Conservation (phyloP, 768 basidiomycete species). For the Suillus fuscotomentosus region DNA sequence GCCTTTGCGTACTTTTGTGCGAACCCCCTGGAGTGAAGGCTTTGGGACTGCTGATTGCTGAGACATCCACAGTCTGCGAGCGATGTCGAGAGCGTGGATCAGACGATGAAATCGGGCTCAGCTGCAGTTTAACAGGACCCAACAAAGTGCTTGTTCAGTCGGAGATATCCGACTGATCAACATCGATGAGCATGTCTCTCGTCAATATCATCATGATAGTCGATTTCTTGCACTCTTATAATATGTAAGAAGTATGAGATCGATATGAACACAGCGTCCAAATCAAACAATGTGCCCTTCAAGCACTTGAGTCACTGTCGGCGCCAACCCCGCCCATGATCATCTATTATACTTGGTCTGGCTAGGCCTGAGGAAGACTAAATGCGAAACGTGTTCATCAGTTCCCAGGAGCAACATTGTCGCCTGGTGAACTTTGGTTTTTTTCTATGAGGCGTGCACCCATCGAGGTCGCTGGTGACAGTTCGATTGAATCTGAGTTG, state of each 20-base stretch:
- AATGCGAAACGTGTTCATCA: neutral
- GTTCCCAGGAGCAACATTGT: neutral
- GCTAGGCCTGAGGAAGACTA: neutral
- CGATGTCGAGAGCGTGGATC: constrained; percentile 28
- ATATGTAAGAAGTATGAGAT: neutral
- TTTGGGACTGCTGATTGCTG: constrained; percentile 79
- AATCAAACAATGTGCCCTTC: neutral
- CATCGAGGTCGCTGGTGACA: neutral
- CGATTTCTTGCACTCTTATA: neutral
- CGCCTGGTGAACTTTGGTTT: neutral
- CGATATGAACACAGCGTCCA: neutral
- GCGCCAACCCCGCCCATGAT: neutral
- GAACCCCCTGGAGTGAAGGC: constrained; percentile 90
- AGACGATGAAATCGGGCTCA: constrained; percentile 1
- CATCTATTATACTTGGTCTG: neutral
- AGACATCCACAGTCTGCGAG: constrained; percentile 81
- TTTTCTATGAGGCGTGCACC: neutral
- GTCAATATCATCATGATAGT: neutral
- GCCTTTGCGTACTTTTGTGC: constrained; percentile 91
- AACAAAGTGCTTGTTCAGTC: constrained; percentile 13
- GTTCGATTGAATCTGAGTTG: neutral
- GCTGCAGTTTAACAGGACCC: neutral
- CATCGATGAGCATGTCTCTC: neutral
- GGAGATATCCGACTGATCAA: constrained; percentile 24
- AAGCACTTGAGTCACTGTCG: neutral